Evolutionary conservation across 2,329 filamentous ascomycete species (phyloP), one percentile per base, ranked within the genome.

Genomic region (Fusarium caatingaense): DNA sequence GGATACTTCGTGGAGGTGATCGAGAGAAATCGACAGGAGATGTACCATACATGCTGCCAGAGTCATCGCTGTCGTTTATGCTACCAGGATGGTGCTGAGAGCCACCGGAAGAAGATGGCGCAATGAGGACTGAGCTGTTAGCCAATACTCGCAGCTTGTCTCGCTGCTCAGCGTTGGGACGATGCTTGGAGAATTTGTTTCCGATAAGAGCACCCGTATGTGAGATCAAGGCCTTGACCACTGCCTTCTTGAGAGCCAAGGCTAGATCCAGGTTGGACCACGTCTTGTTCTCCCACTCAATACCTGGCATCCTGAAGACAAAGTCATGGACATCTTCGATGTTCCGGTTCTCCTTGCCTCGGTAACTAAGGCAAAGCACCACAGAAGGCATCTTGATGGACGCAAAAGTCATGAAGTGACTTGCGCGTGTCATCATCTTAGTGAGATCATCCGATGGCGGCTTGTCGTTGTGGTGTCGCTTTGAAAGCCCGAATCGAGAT

Each of bases 241-340:
- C 92, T 48, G 97, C 94, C 78, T 94, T 97, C 83, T 99, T 98
- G 56, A 99, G 86, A 16, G 94, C 92, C 49, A 98, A 85, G 1
- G 95, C 94, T 12, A 99, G 88, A 76, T 99, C 96, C 9, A 99
- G 87, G 78, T 98, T 99, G 9, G 94, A 98, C 96, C 96, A 99
- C 11, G 94, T 98, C 84, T 99, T 99, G 85, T 99, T 99, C 69
- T 93, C 90, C 83, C 97, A 98, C 79, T 99, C 96, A 48, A 99
- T 90, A 4, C 92, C 92, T 6, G 96, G 96, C 81, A 99, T 89
- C 34, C 93, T 91, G 87, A 99, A 99, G 50, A 99, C 96, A 73
- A 99, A 97, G 77, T 98, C 92, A 80, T 99, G 95, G 18, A 99
- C 92, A 79, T 99, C 97, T 81, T 98, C 94, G 60, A 99, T 87